Evolutionary conservation across 2,329 filamentous ascomycete species (phyloP).

Genomic region (Fusarium begoniae): DNA sequence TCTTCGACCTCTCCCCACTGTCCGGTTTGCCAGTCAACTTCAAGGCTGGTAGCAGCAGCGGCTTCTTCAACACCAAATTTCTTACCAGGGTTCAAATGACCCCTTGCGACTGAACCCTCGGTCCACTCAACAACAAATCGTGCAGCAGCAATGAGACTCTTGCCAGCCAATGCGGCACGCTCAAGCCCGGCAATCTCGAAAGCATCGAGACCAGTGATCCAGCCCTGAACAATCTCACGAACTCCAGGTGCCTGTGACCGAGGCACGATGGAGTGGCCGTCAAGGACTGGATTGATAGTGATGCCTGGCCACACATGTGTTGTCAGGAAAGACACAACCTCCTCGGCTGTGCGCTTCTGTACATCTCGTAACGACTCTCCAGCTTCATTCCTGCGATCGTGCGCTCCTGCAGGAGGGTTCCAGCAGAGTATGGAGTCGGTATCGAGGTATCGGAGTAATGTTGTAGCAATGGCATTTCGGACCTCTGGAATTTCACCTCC

Average conservation of each 20-base stretch:
- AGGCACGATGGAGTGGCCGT: constrained; percentile 79
- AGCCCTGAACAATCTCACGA: constrained; percentile 78
- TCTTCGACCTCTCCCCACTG: constrained; percentile 98
- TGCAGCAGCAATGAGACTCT: constrained; percentile 82
- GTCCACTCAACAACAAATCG: constrained; percentile 90
- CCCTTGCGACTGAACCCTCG: constrained; percentile 69
- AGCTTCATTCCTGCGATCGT: constrained; percentile 56
- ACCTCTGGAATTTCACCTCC: constrained; percentile 57
- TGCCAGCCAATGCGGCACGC: constrained; percentile 82
- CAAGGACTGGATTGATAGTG: constrained; percentile 81
- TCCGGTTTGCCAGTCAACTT: constrained; percentile 88
- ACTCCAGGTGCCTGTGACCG: constrained; percentile 77
- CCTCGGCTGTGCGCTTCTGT: constrained; percentile 75
- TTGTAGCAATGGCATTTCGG: constrained; percentile 70
- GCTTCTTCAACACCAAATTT: constrained; percentile 85
- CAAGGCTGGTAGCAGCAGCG: constrained; percentile 77
- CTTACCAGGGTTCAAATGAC: constrained; percentile 45
- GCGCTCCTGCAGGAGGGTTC: constrained; percentile 67
- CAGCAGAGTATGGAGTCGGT: constrained; percentile 95
- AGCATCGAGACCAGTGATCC: constrained; percentile 75
- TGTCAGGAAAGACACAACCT: constrained; percentile 76
- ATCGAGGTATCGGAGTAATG: constrained; percentile 84
- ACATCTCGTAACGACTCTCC: constrained; percentile 72
- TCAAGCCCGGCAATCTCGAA: constrained; percentile 91
- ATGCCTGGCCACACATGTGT: constrained; percentile 85